Evolutionary conservation across 306 rosid species (phyloP).

Genomic region (Lathyrus tuberosus): DNA sequence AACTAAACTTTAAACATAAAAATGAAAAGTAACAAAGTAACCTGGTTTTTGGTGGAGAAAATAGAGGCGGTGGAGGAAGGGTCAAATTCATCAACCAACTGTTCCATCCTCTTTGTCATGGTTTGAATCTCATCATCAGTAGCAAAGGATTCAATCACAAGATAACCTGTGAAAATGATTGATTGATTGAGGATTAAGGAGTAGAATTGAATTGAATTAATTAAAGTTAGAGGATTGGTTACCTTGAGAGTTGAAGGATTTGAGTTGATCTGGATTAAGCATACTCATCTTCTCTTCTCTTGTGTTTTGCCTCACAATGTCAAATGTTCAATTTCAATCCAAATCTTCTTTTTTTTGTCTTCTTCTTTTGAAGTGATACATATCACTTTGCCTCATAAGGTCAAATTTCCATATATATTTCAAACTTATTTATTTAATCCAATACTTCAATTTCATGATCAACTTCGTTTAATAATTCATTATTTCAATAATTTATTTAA

Average conservation of each 20-base stretch:
- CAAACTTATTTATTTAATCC: too few relatives aligned
- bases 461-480: too few relatives aligned
- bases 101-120: conserved; percentile 78
- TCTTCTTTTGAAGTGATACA: too few relatives aligned
- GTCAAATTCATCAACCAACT: conserved; percentile 72
- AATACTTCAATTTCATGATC: too few relatives aligned
- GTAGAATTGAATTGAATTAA: background rate
- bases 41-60: conserved; percentile 94
- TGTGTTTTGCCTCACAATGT: conserved; percentile 2
- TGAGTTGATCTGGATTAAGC: conserved; percentile 59
- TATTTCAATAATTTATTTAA: too few relatives aligned
- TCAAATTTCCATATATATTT: too few relatives aligned
- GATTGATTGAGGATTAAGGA: conserved; percentile 2
- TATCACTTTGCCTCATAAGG: too few relatives aligned
- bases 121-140: conserved; percentile 57
- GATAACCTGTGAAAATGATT: conserved; percentile 55
- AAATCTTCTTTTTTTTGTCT: too few relatives aligned
- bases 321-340: background rate
- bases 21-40: conserved; percentile 11
- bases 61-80: conserved; percentile 74
- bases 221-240: background rate
- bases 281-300: conserved; percentile 42
- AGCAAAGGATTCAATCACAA: conserved; percentile 80
- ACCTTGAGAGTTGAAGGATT: conserved; percentile 76
- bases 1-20: background rate